phyloP scores from a whole-genome alignment of 495 filamentous ascomycete genomes.

The Podospora didyma region DNA sequence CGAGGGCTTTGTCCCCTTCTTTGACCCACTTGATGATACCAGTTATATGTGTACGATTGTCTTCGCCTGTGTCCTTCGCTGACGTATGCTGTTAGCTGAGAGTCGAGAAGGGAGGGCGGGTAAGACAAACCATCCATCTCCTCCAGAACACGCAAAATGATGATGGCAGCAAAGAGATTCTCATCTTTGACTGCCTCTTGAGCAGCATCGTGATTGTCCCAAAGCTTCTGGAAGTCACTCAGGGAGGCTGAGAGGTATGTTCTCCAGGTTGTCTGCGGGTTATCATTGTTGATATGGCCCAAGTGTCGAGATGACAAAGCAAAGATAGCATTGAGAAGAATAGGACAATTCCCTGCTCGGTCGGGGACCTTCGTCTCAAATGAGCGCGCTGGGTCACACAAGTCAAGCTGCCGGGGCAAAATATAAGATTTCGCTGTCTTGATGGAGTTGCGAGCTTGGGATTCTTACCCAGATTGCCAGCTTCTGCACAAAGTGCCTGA shows the following conservation, averaged over 20 bases:
- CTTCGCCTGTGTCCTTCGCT: slow-evolving; percentile 36
- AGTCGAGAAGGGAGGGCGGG: slow-evolving; percentile 11
- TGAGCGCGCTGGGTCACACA: slow-evolving; percentile 50
- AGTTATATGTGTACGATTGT: slow-evolving; percentile 44
- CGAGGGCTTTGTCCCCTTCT: slow-evolving; percentile 26
- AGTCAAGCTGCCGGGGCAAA: slow-evolving; percentile 43
- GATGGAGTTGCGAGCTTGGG: not conserved
- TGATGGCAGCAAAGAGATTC: slow-evolving; percentile 56
- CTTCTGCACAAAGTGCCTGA: slow-evolving; percentile 46
- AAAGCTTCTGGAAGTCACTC: too few species aligned
- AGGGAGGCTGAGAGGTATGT: too few species aligned
- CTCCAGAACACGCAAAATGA: slow-evolving; percentile 58
- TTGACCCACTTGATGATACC: slow-evolving; percentile 47
- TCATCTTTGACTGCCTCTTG: slow-evolving; percentile 55
- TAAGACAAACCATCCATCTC: slow-evolving; percentile 51
- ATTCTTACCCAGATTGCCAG: slow-evolving; percentile 45
- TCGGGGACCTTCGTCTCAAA: slow-evolving; percentile 53
- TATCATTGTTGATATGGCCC: slow-evolving; percentile 38
- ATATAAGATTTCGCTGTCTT: not conserved
- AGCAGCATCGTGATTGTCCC: too few species aligned
- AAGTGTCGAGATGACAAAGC: slow-evolving; percentile 55
- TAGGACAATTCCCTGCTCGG: slow-evolving; percentile 44
- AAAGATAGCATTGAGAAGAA: slow-evolving; percentile 56
- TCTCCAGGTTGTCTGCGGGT: slow-evolving; percentile 43
- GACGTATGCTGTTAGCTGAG: not conserved